phyloP scores from a whole-genome alignment of 169 alveolate species.

The Hammondia hammondi region DNA sequence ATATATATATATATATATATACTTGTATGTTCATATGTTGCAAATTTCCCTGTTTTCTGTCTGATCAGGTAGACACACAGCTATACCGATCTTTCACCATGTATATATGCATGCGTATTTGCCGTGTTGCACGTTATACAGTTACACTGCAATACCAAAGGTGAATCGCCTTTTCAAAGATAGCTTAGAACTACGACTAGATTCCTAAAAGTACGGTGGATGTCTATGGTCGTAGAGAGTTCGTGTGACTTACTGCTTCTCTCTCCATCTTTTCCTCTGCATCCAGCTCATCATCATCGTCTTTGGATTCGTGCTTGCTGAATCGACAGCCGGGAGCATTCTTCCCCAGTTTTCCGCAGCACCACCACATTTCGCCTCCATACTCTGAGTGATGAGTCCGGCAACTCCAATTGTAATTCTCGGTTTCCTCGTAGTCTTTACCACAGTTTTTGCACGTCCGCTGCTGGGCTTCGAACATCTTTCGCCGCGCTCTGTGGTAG shows the following conservation, averaged over 20 bases:
- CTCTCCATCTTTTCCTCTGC: constrained; percentile 49
- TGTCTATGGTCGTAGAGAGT: too few relatives aligned
- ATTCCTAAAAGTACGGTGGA: too few relatives aligned
- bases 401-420: constrained; percentile 85
- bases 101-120: too few relatives aligned
- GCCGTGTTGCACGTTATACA: too few relatives aligned
- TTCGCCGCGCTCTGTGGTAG: constrained; percentile 37
- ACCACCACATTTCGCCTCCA: constrained; percentile 86
- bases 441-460: constrained; percentile 59
- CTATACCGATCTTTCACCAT: too few relatives aligned
- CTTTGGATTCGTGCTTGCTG: constrained; percentile 80
- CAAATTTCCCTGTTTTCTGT: too few relatives aligned
- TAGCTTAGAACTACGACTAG: too few relatives aligned
- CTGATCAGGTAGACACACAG: too few relatives aligned
- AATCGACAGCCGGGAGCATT: constrained; percentile 83
- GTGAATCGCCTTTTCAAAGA: too few relatives aligned
- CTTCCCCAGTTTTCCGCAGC: constrained; percentile 83
- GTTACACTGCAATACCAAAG: too few relatives aligned
- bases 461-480: constrained; percentile 59
- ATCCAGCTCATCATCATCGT: constrained; percentile 84
- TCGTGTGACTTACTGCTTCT: constrained; percentile 14
- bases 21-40: background rate
- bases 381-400: constrained; percentile 78
- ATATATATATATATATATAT: background rate
- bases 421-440: constrained; percentile 77